Conservation (phyloP, 768 basidiomycete species). For the Pleurotus platypus region DNA sequence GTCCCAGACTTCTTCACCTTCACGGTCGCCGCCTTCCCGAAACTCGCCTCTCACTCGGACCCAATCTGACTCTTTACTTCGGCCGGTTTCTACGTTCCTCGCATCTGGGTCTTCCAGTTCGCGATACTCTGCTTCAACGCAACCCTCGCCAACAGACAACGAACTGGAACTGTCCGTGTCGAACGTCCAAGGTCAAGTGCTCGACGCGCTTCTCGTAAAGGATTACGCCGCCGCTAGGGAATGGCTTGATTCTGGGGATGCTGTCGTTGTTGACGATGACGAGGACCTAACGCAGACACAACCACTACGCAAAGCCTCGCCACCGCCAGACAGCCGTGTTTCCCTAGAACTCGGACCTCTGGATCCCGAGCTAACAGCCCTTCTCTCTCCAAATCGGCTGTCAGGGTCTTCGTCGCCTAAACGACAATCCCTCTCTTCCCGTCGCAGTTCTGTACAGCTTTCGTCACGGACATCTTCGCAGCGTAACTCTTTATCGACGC, state of each 20-base stretch:
- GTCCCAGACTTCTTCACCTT: slow-evolving; percentile 3
- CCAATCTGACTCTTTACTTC: neutral
- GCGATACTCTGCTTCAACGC: neutral
- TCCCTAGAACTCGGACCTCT: slow-evolving; percentile 48
- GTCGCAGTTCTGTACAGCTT: neutral
- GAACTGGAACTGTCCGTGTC: slow-evolving; percentile 32
- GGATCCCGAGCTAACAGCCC: slow-evolving; percentile 63
- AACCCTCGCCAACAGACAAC: slow-evolving; percentile 6
- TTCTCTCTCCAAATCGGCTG: slow-evolving; percentile 52
- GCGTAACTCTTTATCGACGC: slow-evolving; percentile 18
- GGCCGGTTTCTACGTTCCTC: neutral
- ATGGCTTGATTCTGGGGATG: slow-evolving; percentile 43
- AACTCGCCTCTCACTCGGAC: neutral
- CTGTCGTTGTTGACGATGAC: slow-evolving; percentile 43
- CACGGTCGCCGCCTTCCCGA: slow-evolving; percentile 6
- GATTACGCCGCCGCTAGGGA: slow-evolving; percentile 29
- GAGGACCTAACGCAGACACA: slow-evolving; percentile 1
- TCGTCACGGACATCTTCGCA: neutral
- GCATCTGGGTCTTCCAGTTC: neutral
- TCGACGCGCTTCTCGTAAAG: slow-evolving; percentile 45
- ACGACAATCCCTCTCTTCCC: slow-evolving; percentile 11
- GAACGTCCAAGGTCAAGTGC: slow-evolving; percentile 36
- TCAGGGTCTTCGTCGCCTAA: neutral
- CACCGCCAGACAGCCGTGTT: slow-evolving; percentile 13
- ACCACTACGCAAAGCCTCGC: neutral